phyloP scores from a whole-genome alignment of 306 rosid species.

The Ormosia emarginata region DNA sequence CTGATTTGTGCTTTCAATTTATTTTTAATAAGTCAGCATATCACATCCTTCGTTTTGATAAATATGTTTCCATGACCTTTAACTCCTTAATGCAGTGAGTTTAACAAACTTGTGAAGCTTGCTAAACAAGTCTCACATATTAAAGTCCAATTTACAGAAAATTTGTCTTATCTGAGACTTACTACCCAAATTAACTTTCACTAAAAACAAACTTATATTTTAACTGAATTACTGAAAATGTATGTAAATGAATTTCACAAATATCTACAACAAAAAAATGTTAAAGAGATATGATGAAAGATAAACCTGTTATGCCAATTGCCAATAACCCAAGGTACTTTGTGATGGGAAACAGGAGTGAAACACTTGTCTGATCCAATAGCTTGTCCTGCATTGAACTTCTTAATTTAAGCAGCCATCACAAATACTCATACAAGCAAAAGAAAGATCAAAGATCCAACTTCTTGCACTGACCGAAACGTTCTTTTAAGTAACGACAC shows the following conservation, averaged over 20 bases:
- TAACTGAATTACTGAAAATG: not conserved
- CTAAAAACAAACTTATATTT: not conserved
- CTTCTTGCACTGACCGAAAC: conserved; percentile 71
- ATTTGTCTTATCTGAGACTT: too few species aligned
- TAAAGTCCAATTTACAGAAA: too few species aligned
- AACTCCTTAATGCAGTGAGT: not conserved
- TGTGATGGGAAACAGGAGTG: conserved; percentile 87
- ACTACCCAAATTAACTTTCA: too few species aligned
- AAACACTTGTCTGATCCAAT: conserved; percentile 91
- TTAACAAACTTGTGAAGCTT: not conserved
- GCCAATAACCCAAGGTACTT: conserved; percentile 91
- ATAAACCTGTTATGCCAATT: conserved; percentile 83
- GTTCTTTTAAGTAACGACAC: conserved; percentile 97
- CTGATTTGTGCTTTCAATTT: not conserved
- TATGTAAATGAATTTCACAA: not conserved
- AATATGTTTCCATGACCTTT: not conserved
- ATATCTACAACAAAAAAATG: not conserved
- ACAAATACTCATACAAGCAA: not conserved
- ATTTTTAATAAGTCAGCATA: not conserved
- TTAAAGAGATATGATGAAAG: not conserved
- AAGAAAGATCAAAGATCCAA: conserved; percentile 7
- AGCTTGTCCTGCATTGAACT: too few species aligned
- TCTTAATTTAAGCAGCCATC: conserved; percentile 15
- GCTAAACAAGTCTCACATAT: too few species aligned
- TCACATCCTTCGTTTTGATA: not conserved